Percentiles rank a stretch among this genome's conserved stretches.
phyloP scores from a whole-genome alignment of 208 protist genomes.

The Leishmania tarentolae region DNA sequence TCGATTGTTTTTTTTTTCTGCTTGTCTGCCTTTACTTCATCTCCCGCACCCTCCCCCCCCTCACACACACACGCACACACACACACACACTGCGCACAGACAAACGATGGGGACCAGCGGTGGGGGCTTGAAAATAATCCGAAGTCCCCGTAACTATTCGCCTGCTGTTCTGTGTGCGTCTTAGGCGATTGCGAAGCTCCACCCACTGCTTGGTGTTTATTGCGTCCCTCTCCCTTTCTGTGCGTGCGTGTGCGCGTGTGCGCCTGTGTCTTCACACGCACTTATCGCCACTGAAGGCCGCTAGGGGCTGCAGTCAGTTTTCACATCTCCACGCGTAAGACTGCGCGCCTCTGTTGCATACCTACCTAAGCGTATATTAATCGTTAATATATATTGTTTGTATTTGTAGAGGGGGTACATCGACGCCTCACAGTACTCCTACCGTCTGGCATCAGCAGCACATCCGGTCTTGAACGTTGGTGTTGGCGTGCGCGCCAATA shows the following conservation, averaged over 20 bases:
- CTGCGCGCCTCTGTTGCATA: background rate
- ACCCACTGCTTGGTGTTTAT: background rate
- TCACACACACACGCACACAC: too few species aligned
- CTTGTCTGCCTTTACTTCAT: background rate
- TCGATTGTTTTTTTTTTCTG: too few species aligned
- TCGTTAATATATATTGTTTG: background rate
- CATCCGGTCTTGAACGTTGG: background rate
- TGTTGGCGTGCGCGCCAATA: background rate
- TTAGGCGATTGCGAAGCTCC: background rate
- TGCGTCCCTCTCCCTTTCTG: background rate
- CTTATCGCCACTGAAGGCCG: background rate
- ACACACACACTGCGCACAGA: background rate
- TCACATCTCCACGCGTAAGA: background rate
- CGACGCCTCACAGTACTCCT: background rate
- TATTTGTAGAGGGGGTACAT: background rate
- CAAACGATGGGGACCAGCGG: background rate
- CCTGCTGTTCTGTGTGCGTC: background rate
- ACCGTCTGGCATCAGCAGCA: background rate
- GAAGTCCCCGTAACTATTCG: background rate
- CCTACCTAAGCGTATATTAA: background rate
- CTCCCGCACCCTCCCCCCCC: too few species aligned
- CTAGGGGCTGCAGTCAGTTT: background rate
- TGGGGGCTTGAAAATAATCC: background rate
- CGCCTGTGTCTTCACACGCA: background rate
- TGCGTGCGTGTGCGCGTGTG: background rate